Base-by-base conservation (phyloP, 2,329 filamentous ascomycete species). In the Lithohypha guttulata region DNA sequence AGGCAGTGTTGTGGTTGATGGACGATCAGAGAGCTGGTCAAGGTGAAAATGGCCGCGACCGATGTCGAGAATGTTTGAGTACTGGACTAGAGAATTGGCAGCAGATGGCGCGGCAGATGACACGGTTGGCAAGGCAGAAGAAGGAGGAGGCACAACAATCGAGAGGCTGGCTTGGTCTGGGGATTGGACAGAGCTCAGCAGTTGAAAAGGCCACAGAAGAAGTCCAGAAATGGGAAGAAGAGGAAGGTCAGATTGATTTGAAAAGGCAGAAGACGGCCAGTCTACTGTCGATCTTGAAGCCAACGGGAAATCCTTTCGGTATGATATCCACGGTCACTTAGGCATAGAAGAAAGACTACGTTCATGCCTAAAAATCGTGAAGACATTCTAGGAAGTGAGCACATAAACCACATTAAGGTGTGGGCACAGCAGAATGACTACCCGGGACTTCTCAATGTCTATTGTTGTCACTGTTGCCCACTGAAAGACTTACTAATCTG, bases 1-100 rank as follows among this genome's bases (percentile, higher is more conserved):
- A 87, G 59, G 70, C 78, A 44, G 77, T 77, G 52, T 68, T 77
- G 28, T 73, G 69, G 49, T 60, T 61, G 6, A 52, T 55, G 37
- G 50, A 63, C 47, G 43, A 61, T 48, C 41, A 52, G 39, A n/a
- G 15, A 7, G 18, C 26, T 7, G 18, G 17, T 17, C 17, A 13
- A 6, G 31, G 31, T 21, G 48, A 54, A 46, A 42, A 52, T 39
- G 67, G 69, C 3, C 69, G 65, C 49, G 70, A 72, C 46, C 77
- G 74, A 26, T 94, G 87, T 56, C 73, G 73, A 22, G 73, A 89
- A 49, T 95, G 89, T 54, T 70, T 94, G 4, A 66, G 74, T 42
- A 76, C 81, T 2, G 84, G 84, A 0, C 67, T 94, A 1, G 70
- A 73, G 4, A 93, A 94, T 56, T 94, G 87, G 87, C 72, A 73